Evolutionary conservation across 129 eudicot species (phyloP).

Genomic region (Chrysanthemum makinoi): DNA sequence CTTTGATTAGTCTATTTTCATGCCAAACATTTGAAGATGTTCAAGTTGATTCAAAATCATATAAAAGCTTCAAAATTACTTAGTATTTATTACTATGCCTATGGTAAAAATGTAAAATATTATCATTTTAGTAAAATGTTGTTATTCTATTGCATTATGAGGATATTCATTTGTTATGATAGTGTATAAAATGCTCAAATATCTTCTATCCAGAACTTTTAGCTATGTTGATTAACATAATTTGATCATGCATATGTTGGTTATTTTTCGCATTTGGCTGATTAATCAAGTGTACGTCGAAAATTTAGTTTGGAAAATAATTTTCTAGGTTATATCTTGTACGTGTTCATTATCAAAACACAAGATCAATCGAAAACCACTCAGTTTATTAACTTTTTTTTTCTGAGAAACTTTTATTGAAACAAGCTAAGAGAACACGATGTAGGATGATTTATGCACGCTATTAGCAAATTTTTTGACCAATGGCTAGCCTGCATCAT

Average conservation of each 20-base stretch:
- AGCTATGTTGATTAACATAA: not conserved
- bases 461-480: too few relatives aligned
- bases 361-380: constrained; percentile 2
- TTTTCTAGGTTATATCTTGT: not conserved
- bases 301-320: too few relatives aligned
- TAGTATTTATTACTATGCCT: not conserved
- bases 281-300: not conserved
- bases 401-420: constrained; percentile 10
- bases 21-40: not conserved
- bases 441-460: too few relatives aligned
- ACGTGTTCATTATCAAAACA: not conserved
- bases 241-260: not conserved
- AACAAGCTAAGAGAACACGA: constrained; percentile 10
- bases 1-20: constrained; percentile 8
- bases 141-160: too few relatives aligned
- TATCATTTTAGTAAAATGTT: not conserved
- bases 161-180: too few relatives aligned
- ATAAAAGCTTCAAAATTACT: not conserved
- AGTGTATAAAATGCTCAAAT: too few relatives aligned
- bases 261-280: not conserved
- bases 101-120: not conserved
- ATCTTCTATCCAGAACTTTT: too few relatives aligned
- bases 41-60: not conserved
- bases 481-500: too few relatives aligned
- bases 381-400: not conserved